Evolutionary conservation across 139 green algal genomes (phyloP).

Genomic region (Asterochloris sp.): DNA sequence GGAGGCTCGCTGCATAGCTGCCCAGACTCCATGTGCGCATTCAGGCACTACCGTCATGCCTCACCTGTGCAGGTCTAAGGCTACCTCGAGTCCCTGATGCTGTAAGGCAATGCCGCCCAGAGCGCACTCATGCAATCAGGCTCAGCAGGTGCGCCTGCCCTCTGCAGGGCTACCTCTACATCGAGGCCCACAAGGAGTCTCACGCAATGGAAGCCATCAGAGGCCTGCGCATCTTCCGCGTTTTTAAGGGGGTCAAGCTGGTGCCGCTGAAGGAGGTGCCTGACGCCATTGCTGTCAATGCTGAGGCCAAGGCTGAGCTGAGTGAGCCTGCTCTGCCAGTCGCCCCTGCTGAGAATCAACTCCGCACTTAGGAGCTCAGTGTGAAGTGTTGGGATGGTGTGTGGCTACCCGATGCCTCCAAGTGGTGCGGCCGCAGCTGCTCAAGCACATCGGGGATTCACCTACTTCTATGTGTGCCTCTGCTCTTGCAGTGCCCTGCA

Average conservation of each 20-base stretch:
- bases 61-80: neutral
- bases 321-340: neutral
- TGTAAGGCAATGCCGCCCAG: neutral
- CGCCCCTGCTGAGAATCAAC: no score
- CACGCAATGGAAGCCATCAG: slow-evolving; percentile 84
- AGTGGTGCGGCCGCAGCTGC: no score
- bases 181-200: slow-evolving; percentile 90
- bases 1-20: no score
- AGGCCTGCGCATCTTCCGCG: slow-evolving; percentile 79
- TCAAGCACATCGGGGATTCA: no score
- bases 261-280: slow-evolving; percentile 94
- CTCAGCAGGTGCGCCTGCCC: no score
- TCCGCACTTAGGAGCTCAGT: no score
- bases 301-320: slow-evolving; percentile 18
- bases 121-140: neutral
- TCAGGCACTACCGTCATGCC: no score
- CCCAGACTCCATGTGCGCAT: no score
- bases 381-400: no score
- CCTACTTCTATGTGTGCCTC: no score
- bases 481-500: no score
- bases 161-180: slow-evolving; percentile 86
- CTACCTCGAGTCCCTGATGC: neutral
- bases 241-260: slow-evolving; percentile 50
- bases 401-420: no score
- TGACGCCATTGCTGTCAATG: slow-evolving; percentile 75